These are phyloP conservation scores for Irpex sp. DNA, from an alignment of 1,284 basidiomycete species.

Conservation along the genomic window DNA sequence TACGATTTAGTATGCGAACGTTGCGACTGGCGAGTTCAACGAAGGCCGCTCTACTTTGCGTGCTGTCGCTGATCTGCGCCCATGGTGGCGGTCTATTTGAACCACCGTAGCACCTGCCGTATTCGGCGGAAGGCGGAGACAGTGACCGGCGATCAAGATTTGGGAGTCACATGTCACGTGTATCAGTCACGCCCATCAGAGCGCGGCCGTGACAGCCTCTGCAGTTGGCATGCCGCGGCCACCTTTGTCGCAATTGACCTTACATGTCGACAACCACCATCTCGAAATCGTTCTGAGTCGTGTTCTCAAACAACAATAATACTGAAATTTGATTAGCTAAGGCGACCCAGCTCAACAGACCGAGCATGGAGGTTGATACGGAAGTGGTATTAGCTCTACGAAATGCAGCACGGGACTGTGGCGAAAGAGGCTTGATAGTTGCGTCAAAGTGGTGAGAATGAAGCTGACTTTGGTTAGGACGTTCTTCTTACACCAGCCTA, in stretches of 20 bases:
- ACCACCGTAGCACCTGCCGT: neutral
- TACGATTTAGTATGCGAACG: neutral
- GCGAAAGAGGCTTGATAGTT: constrained; percentile 31
- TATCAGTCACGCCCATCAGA: neutral
- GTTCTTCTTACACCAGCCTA: constrained; percentile 13
- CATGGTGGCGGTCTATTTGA: neutral
- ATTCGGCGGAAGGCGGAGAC: neutral
- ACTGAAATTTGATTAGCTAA: neutral
- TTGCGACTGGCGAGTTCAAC: neutral
- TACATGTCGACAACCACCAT: too few species aligned
- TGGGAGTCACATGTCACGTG: neutral
- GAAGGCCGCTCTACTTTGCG: neutral
- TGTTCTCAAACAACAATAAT: too few species aligned
- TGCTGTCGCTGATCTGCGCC: neutral
- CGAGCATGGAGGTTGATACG: constrained; percentile 16
- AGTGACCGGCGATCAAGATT: neutral
- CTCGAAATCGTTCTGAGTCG: too few species aligned
- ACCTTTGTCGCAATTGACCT: too few species aligned
- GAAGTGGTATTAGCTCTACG: constrained; percentile 44
- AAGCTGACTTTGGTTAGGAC: neutral
- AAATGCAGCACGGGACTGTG: constrained; percentile 47
- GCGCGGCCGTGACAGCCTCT: neutral
- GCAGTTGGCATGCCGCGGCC: neutral
- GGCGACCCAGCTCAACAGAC: neutral
- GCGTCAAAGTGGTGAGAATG: constrained; percentile 70